Conservation (phyloP, 2,329 filamentous ascomycete genomes). For the Hymenotorrendiella dingleyae region DNA sequence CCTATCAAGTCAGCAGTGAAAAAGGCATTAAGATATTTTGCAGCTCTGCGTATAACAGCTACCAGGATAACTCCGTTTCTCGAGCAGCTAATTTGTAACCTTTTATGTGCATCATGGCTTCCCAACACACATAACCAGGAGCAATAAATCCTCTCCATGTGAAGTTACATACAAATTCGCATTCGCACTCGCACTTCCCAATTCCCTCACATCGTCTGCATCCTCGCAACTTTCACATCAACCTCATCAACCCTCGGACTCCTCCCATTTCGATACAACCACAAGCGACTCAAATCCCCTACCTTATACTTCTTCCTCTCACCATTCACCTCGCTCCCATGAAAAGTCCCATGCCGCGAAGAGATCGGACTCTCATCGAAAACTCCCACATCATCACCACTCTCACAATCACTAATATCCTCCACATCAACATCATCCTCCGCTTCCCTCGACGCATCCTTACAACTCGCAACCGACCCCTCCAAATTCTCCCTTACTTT, state of each 20-base stretch:
- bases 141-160: no score
- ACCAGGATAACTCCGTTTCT: no score
- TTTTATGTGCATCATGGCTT: no score
- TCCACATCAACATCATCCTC: slow-evolving; percentile 14
- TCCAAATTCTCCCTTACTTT: not conserved
- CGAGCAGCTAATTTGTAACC: no score
- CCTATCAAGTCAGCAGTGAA: no score
- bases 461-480: not conserved
- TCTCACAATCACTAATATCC: no score
- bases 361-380: slow-evolving; percentile 22
- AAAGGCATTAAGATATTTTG: no score
- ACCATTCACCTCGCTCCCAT: not conserved
- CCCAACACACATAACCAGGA: no score
- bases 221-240: slow-evolving; percentile 1
- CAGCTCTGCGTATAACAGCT: no score
- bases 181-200: no score
- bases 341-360: not conserved
- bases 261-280: slow-evolving; percentile 6
- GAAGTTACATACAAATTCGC: no score
- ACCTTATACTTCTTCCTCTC: slow-evolving; percentile 3
- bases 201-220: not conserved
- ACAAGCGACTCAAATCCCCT: slow-evolving; percentile 4
- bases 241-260: slow-evolving; percentile 2
- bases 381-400: slow-evolving; percentile 16
- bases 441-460: not conserved